Conservation (phyloP, 2,329 filamentous ascomycete species). For the Diaporthe helianthi region DNA sequence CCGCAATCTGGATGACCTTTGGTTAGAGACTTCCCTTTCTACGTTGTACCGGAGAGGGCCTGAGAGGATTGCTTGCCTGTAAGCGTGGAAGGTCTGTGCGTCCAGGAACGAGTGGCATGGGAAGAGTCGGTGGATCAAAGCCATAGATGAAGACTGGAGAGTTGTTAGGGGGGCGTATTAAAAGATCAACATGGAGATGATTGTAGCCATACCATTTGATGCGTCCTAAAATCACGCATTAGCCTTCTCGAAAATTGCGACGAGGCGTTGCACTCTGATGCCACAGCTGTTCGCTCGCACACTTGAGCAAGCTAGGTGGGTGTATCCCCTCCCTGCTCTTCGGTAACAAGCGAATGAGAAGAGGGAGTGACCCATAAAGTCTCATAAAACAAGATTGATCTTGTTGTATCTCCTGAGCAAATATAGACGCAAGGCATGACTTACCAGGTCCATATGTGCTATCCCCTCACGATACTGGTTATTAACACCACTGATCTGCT, state of each 20-base stretch:
- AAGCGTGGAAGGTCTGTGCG: background rate
- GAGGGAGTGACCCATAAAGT: no score
- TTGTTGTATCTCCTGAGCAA: no score
- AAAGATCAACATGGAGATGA: no score
- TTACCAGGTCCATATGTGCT: slow-evolving; percentile 19
- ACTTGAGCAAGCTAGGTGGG: background rate
- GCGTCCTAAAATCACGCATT: background rate
- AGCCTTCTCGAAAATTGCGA: background rate
- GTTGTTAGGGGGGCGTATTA: background rate
- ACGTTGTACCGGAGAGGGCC: no score
- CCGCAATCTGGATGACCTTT: background rate
- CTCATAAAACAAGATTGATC: background rate
- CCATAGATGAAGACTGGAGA: background rate
- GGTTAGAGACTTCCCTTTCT: background rate
- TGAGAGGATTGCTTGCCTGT: background rate
- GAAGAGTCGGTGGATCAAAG: background rate
- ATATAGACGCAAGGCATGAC: background rate
- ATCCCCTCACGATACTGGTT: background rate
- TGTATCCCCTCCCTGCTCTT: background rate
- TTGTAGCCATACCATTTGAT: background rate
- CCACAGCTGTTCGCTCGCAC: background rate
- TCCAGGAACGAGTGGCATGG: background rate
- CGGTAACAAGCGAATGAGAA: background rate
- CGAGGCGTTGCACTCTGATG: background rate
- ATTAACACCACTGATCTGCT: background rate